Percentiles rank a stretch among this genome's conserved stretches.
These are phyloP conservation scores for Mimosa pudica DNA, from an alignment of 306 rosid species.

Conservation along the genomic window DNA sequence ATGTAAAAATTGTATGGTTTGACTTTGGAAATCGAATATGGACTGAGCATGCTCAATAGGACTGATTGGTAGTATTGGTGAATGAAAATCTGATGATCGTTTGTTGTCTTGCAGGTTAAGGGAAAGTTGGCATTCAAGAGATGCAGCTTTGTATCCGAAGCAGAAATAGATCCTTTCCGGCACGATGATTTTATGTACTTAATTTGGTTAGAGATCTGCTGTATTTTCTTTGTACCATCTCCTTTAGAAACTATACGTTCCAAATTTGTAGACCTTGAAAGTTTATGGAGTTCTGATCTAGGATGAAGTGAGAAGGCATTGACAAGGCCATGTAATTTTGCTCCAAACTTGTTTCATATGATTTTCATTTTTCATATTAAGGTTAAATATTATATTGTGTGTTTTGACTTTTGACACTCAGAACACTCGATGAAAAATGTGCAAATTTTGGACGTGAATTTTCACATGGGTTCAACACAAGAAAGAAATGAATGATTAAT, in stretches of 20 bases:
- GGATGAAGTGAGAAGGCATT: background rate
- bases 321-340: background rate
- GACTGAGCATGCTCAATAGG: background rate
- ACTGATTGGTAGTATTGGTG: background rate
- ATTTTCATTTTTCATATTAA: background rate
- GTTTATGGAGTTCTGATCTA: background rate
- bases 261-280: background rate
- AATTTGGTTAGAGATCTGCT: conserved; percentile 12
- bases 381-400: no score
- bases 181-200: conserved; percentile 19
- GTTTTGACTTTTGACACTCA: no score
- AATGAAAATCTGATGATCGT: conserved; percentile 15
- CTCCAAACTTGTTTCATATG: conserved; percentile 2
- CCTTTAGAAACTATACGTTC: no score
- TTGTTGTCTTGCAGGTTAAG: conserved; percentile 40
- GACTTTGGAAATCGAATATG: background rate
- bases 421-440: no score
- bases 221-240: conserved; percentile 11
- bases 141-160: conserved; percentile 30
- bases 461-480: no score
- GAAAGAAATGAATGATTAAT: no score
- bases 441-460: no score
- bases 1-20: background rate
- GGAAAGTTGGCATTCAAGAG: conserved; percentile 24
- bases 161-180: conserved; percentile 15